Conservation (phyloP, 2,329 filamentous ascomycete genomes). For the Nemania serpens region DNA sequence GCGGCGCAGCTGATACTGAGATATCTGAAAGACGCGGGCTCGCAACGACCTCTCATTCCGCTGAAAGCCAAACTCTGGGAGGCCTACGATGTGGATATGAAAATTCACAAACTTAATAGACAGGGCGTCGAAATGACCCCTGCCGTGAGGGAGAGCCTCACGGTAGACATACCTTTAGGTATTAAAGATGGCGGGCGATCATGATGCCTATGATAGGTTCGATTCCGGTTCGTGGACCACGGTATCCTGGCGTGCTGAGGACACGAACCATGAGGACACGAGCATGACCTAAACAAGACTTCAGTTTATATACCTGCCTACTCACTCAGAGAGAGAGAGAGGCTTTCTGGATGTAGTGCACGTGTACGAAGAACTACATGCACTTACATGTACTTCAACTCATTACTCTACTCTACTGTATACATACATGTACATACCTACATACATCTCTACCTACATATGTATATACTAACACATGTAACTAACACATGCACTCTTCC, state of each 20-base stretch:
- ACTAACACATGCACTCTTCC: too few relatives aligned
- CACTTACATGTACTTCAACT: too few relatives aligned
- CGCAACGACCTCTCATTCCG: conserved; percentile 15
- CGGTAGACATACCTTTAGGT: conserved; percentile 35
- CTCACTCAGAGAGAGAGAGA: too few relatives aligned
- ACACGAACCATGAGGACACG: not conserved
- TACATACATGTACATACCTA: too few relatives aligned
- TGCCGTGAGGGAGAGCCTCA: conserved; percentile 26
- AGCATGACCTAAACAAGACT: not conserved
- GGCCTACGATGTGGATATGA: conserved; percentile 35
- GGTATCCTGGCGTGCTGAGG: not conserved
- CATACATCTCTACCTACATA: too few relatives aligned
- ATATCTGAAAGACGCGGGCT: conserved; percentile 24
- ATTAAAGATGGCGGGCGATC: not conserved
- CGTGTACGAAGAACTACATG: too few relatives aligned
- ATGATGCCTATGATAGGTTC: too few relatives aligned
- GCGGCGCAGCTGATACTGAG: conserved; percentile 21
- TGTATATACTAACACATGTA: too few relatives aligned
- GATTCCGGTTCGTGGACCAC: too few relatives aligned
- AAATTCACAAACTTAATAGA: conserved; percentile 31
- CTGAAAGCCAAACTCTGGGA: conserved; percentile 35
- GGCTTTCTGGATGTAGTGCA: too few relatives aligned
- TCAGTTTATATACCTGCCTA: too few relatives aligned
- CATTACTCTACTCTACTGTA: too few relatives aligned
- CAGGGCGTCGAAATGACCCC: conserved; percentile 27